Base-by-base conservation (phyloP, 192 early-diverging fungal genomes). In the Coemansia sp. region DNA sequence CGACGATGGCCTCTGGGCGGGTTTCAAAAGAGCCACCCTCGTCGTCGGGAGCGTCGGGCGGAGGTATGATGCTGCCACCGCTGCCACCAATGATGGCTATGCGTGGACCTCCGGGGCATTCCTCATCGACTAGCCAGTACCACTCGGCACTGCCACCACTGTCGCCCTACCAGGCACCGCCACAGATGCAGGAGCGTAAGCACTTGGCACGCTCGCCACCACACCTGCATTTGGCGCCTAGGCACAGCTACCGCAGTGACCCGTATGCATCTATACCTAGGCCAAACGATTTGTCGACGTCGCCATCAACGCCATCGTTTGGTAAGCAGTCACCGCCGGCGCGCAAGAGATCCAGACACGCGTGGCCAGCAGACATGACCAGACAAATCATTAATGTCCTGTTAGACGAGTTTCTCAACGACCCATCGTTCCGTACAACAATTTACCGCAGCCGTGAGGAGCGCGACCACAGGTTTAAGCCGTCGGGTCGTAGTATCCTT, bases 391-490 rank as follows among this genome's bases (percentile, higher is more conserved):
- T 74, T 58, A 79, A 79, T 45, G 77, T 79, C 26, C 65, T 79
- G 16, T 45, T 79, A 50, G 67, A 74, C 64, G 77, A 79, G 71
- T 79, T 79, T 34, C 71, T 79, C 0, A 58, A 36, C 24, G 64
- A 71, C 65, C 56, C 77, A 1, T 38, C 58, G 18, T 79, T 66
- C 68, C 77, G 67, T 37, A 79, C 77, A 6, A 79, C 71, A 13
- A 79, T 79, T n/a, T 79, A 79, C 59, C 64, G 77, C 3, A 79
- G 77, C 51, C 77, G 77, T 50, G 77, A 79, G 8, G 77, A 79
- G 51, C 77, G 77, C 43, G 77, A 79, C 65, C 62, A 64, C 38
- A 60, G 77, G 11, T 79, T 79, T 45, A 34, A 36, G 14, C 33
- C 60, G 2, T 79, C 77, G 9, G 77, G 77, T 0, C 67, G 77